Conservation (phyloP, 139 green algal genomes). For the Chlamydomonas eustigma region DNA sequence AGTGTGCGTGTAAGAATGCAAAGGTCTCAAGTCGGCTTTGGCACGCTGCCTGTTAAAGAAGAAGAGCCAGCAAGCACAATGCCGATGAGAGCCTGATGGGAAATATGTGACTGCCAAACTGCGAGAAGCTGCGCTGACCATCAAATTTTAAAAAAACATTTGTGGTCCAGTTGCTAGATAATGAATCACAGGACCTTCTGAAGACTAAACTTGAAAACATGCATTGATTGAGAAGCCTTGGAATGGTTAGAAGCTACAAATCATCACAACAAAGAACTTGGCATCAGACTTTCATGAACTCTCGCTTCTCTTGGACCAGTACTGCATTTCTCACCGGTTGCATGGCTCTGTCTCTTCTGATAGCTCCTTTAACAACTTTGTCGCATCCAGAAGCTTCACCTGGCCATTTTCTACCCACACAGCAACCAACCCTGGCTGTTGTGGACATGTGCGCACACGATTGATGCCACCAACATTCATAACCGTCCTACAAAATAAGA, state of each 20-base stretch:
- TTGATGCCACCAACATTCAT: conserved; percentile 84
- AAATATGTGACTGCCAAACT: too few relatives aligned
- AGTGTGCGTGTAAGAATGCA: conserved; percentile 51
- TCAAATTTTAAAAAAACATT: too few relatives aligned
- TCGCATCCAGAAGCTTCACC: conserved; percentile 51
- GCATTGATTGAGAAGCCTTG: too few relatives aligned
- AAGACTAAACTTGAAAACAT: too few relatives aligned
- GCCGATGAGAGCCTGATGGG: background rate
- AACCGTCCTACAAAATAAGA: conserved; percentile 47
- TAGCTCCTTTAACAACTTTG: conserved; percentile 11
- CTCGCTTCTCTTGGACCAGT: background rate
- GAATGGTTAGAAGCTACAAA: too few relatives aligned
- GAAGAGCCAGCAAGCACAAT: background rate
- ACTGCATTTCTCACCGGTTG: background rate
- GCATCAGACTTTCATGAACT: background rate
- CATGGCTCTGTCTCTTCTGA: conserved; percentile 29
- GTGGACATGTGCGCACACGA: conserved; percentile 83
- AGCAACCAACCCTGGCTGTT: conserved; percentile 80
- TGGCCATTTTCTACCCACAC: conserved; percentile 84
- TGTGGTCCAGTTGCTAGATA: too few relatives aligned
- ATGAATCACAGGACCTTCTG: too few relatives aligned
- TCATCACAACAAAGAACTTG: background rate
- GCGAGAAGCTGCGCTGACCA: too few relatives aligned
- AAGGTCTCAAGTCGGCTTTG: conserved; percentile 42
- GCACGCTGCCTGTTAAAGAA: background rate